Evolutionary conservation across 2,329 filamentous ascomycete species (phyloP).

Genomic region (Trichoderma brevicompactum): DNA sequence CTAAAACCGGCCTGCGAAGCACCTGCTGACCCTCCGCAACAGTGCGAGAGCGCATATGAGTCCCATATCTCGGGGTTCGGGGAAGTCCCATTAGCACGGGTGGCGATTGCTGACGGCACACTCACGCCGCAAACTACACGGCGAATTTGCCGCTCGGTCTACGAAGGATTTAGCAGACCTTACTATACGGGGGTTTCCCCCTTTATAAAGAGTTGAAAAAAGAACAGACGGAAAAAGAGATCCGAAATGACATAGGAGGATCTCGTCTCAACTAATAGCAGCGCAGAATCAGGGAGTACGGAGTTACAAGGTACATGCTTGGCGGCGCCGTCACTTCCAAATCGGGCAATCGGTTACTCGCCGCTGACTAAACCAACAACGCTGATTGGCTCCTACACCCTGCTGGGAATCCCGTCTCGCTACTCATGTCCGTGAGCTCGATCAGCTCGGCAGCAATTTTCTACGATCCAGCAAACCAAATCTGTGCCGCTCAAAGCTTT

Average conservation of each 20-base stretch:
- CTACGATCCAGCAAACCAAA: slow-evolving; percentile 2
- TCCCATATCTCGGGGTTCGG: slow-evolving; percentile 11
- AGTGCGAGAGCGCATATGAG: slow-evolving; percentile 9
- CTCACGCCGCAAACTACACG: not conserved
- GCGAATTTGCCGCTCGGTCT: slow-evolving; percentile 19
- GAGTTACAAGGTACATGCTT: slow-evolving; percentile 1
- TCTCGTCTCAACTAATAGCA: not conserved
- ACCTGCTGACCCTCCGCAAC: not conserved
- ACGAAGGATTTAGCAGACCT: not conserved
- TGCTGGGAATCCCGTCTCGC: slow-evolving; percentile 4
- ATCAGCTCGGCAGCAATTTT: not conserved
- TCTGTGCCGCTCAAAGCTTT: not conserved
- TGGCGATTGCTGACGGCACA: slow-evolving; percentile 7
- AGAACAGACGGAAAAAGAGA: not conserved
- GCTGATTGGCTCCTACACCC: slow-evolving; percentile 38
- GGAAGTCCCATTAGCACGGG: not conserved
- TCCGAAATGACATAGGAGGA: not conserved
- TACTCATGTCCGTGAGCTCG: not conserved
- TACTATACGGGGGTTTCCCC: not conserved
- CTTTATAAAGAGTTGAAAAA: not conserved
- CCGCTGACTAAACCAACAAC: slow-evolving; percentile 41
- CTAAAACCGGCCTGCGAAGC: not conserved
- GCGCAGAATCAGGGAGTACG: not conserved
- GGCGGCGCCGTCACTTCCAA: not conserved
- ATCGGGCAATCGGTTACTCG: slow-evolving; percentile 33